A percentile compares a stretch with the other conserved stretches of the same genome.
Evolutionary conservation across 805 yeast genomes (phyloP).

Genomic region (Suhomyces tanzawaensis): DNA sequence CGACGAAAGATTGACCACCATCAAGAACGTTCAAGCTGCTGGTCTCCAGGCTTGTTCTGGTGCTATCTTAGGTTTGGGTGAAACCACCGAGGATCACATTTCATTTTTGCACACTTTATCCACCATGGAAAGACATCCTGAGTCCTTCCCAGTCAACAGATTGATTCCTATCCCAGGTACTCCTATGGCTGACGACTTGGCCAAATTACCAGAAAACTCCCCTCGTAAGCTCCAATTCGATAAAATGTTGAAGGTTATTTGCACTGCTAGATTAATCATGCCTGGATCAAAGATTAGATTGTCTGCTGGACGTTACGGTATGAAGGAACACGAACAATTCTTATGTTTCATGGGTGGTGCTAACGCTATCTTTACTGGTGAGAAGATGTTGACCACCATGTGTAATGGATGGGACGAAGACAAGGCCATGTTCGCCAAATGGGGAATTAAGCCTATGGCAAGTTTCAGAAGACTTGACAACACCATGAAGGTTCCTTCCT

Average conservation of each 20-base stretch:
- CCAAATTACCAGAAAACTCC: conserved; percentile 29
- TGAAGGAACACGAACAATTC: conserved; percentile 75
- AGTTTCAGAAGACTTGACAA: conserved; percentile 3
- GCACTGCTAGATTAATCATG: conserved; percentile 75
- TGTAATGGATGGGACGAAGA: conserved; percentile 86
- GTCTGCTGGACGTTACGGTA: conserved; percentile 80
- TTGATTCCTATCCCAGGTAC: conserved; percentile 80
- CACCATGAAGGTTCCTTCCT: too few relatives aligned
- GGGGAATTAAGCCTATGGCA: conserved; percentile 66
- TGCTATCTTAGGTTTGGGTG: conserved; percentile 78
- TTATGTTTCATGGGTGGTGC: conserved; percentile 76
- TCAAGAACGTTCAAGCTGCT: conserved; percentile 58
- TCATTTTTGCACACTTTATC: conserved; percentile 65
- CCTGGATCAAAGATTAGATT: conserved; percentile 67
- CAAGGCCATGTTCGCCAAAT: conserved; percentile 58
- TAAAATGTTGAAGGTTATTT: conserved; percentile 62
- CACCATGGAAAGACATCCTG: conserved; percentile 72
- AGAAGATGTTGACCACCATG: conserved; percentile 77
- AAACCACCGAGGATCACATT: conserved; percentile 66
- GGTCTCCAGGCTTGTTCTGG: conserved; percentile 75
- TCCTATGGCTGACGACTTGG: conserved; percentile 60
- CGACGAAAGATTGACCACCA: conserved; percentile 69
- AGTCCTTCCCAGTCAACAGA: conserved; percentile 76
- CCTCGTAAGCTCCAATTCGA: conserved; percentile 53
- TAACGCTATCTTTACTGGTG: conserved; percentile 80